These are phyloP conservation scores for Diplodia scrobiculata DNA, from an alignment of 2,329 filamentous ascomycete genomes.

Conservation along the genomic window DNA sequence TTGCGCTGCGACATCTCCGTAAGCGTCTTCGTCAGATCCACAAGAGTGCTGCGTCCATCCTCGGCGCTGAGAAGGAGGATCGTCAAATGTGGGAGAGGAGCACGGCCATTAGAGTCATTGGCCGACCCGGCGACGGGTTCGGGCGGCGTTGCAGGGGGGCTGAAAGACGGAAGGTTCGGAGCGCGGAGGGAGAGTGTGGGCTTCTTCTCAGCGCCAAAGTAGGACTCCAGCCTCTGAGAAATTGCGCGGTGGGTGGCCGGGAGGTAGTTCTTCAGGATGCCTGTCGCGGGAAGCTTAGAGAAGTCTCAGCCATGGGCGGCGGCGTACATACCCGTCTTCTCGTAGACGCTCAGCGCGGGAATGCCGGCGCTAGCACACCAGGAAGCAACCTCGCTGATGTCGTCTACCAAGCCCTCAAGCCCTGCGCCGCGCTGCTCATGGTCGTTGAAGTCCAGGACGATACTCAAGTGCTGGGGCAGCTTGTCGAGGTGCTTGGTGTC, in stretches of 20 bases:
- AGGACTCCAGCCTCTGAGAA: slow-evolving; percentile 76
- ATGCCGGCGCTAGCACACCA: slow-evolving; percentile 94
- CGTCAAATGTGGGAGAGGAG: slow-evolving; percentile 51
- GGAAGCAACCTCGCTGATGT: slow-evolving; percentile 86
- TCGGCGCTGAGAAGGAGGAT: slow-evolving; percentile 82
- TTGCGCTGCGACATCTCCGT: slow-evolving; percentile 91
- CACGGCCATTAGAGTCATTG: slow-evolving; percentile 39
- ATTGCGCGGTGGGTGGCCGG: slow-evolving; percentile 80
- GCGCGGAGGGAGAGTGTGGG: slow-evolving; percentile 71
- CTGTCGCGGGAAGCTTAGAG: slow-evolving; percentile 50
- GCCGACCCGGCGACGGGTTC: slow-evolving; percentile 43
- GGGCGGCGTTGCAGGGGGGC: slow-evolving; percentile 48
- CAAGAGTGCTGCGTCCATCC: slow-evolving; percentile 89
- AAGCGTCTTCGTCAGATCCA: slow-evolving; percentile 91
- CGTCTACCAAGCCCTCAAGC: slow-evolving; percentile 80
- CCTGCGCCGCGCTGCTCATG: slow-evolving; percentile 65
- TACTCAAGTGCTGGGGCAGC: slow-evolving; percentile 82
- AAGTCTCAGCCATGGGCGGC: not conserved
- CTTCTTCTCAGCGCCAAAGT: slow-evolving; percentile 74
- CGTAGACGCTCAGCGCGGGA: slow-evolving; percentile 84
- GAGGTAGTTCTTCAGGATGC: slow-evolving; percentile 85
- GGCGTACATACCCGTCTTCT: slow-evolving; percentile 71
- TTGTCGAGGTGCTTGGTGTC: slow-evolving; percentile 76
- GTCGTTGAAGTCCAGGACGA: slow-evolving; percentile 75
- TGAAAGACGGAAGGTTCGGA: slow-evolving; percentile 67